phyloP scores from a whole-genome alignment of 1,284 basidiomycete species.

The Malassezia dermatis region DNA sequence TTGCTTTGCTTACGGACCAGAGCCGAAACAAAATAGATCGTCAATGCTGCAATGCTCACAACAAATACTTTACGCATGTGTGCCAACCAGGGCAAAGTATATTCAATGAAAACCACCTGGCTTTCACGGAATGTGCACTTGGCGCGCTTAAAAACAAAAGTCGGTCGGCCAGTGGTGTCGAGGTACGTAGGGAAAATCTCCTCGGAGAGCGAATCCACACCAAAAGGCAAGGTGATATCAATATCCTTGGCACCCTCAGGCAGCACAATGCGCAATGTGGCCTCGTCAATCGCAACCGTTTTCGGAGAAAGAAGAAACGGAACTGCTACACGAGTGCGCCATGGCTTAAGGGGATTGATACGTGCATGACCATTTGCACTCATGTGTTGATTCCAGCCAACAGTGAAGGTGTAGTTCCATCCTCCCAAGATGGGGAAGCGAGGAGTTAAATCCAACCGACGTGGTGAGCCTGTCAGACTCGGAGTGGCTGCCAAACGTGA shows the following conservation, averaged over 20 bases:
- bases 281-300: conserved; percentile 70
- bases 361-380: background rate
- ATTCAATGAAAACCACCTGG: conserved; percentile 27
- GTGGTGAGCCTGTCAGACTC: conserved; percentile 40
- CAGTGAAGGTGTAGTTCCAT: conserved; percentile 91
- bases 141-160: conserved; percentile 63
- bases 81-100: conserved; percentile 19
- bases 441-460: conserved; percentile 65
- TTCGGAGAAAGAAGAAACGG: conserved; percentile 76
- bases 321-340: conserved; percentile 60
- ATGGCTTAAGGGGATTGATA: conserved; percentile 51
- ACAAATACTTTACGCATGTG: conserved; percentile 27
- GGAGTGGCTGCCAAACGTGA: conserved; percentile 62
- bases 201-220: conserved; percentile 57
- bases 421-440: conserved; percentile 88
- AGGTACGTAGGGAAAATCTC: conserved; percentile 74
- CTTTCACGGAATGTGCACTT: conserved; percentile 17
- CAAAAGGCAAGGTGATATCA: conserved; percentile 65
- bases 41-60: conserved; percentile 15
- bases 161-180: conserved; percentile 80
- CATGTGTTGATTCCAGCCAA: conserved; percentile 74
- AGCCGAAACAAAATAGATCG: conserved; percentile 16
- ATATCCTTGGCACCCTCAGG: conserved; percentile 82
- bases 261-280: conserved; percentile 67
- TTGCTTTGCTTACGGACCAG: conserved; percentile 9